These are phyloP conservation scores for Tuber borchii DNA, from an alignment of 495 filamentous ascomycete genomes.

Conservation along the genomic window DNA sequence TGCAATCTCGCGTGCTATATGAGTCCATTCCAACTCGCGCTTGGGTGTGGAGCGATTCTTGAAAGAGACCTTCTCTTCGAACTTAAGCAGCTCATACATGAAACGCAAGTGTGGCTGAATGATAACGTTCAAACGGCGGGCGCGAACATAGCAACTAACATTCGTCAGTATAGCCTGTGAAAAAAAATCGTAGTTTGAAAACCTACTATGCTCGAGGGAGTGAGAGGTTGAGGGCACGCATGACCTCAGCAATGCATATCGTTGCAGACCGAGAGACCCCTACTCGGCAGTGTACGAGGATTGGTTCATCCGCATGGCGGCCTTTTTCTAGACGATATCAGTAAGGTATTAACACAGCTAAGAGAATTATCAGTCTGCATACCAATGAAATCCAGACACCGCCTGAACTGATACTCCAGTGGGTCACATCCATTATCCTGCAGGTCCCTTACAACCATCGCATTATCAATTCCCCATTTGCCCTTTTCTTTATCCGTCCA, in stretches of 20 bases:
- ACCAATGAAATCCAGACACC: constrained; percentile 91
- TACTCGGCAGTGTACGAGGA: constrained; percentile 91
- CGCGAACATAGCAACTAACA: constrained; percentile 78
- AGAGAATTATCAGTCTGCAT: constrained; percentile 42
- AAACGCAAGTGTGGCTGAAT: constrained; percentile 58
- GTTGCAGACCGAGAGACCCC: constrained; percentile 92
- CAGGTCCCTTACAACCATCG: constrained; percentile 72
- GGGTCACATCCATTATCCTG: constrained; percentile 97
- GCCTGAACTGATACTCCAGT: constrained; percentile 75
- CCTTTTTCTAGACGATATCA: constrained; percentile 57
- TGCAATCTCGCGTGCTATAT: constrained; percentile 81
- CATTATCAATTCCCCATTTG: constrained; percentile 63
- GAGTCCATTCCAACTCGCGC: constrained; percentile 85
- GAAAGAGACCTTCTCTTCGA: constrained; percentile 66
- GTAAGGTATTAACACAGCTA: neutral
- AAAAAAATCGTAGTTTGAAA: constrained; percentile 3
- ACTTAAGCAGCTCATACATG: constrained; percentile 75
- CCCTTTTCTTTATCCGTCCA: constrained; percentile 66
- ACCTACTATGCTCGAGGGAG: constrained; percentile 84
- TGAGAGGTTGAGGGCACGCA: constrained; percentile 68
- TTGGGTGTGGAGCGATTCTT: constrained; percentile 46
- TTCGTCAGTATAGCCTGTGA: constrained; percentile 11
- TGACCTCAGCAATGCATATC: constrained; percentile 97
- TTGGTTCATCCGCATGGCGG: constrained; percentile 66
- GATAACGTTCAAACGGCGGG: constrained; percentile 68